A percentile compares a stretch with the other conserved stretches of the same genome.
These are phyloP conservation scores for Salix caprea DNA, from an alignment of 345 rosid species.

Conservation along the genomic window DNA sequence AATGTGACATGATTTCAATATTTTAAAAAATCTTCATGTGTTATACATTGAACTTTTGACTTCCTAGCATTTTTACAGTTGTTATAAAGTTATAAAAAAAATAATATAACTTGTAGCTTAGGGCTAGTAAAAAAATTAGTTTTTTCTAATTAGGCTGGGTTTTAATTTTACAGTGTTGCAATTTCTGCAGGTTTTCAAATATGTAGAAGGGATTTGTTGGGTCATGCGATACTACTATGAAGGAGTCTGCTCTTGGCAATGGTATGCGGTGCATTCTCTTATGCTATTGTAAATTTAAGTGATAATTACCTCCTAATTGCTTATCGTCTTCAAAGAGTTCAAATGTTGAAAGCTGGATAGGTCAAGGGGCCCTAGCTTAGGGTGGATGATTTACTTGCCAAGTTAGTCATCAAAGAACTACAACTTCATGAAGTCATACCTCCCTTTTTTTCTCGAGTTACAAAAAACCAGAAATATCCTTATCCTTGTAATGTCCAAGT, in stretches of 20 bases:
- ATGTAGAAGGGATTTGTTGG: slow-evolving; percentile 22
- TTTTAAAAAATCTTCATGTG: too few relatives aligned
- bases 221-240: slow-evolving; percentile 24
- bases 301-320: too few relatives aligned
- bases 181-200: slow-evolving; percentile 9
- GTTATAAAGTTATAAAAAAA: too few relatives aligned
- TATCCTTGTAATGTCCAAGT: too few relatives aligned
- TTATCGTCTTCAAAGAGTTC: background rate
- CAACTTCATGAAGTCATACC: background rate
- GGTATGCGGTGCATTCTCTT: slow-evolving; percentile 6
- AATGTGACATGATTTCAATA: too few relatives aligned
- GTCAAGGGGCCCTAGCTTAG: background rate
- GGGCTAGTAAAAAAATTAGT: too few relatives aligned
- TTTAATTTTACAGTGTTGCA: background rate
- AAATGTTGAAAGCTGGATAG: background rate
- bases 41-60: too few relatives aligned
- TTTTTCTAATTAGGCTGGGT: background rate
- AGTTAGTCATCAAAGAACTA: background rate
- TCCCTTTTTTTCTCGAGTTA: background rate
- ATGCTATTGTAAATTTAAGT: too few relatives aligned
- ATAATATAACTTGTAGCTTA: too few relatives aligned
- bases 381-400: background rate
- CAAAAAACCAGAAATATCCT: background rate
- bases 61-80: too few relatives aligned
- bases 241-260: slow-evolving; percentile 24